Base-by-base conservation (phyloP, 2,329 filamentous ascomycete genomes). In the Talaromyces amestolkiae region DNA sequence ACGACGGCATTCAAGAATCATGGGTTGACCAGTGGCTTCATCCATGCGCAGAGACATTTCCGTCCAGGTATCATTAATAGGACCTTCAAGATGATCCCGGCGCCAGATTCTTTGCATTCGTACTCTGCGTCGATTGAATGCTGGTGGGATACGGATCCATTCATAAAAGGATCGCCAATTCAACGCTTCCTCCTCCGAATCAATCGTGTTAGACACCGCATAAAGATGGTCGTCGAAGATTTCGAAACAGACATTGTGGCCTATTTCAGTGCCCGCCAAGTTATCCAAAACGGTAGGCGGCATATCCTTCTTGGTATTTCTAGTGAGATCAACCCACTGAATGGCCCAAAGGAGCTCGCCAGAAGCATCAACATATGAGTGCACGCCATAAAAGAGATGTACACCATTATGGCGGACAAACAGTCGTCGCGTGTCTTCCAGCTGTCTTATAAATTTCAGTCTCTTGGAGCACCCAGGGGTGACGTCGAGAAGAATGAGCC, bases 21-120 rank as follows among this genome's bases (percentile, higher is more conserved):
- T 80, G 1, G 90, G 76, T 15, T 81, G 75, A 1, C 86, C 86
- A 0, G 84, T 87, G 11, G 71, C 70, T 66, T 91, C 87, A 66
- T 91, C 86, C 39, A 80, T 81, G 33, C 86, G 83, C 1, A 93
- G 78, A 3, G 84, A 84, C 3, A 93, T 77, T 65, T 87, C 85
- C 0, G 86, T 89, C 90, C 90, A 93, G 2, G 89, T 84, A 70
- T 92, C 88, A 69, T 93, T 89, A 17, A 92, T 87, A 0, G 89
- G 85, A 0, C 90, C 90, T 73, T 93, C 90, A 33, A 79, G 79
- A 69, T 91, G 87, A 59, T 89, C 82, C 17, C 90, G 85, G 8
- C 90, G 82, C 84, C 88, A 92, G 53, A 89, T 82, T 22, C 79
- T 77, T 63, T 82, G 81, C n/a, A 79, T 77, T 68, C 84, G 77